A percentile compares a stretch with the other conserved stretches of the same genome.
phyloP scores from a whole-genome alignment of 1,139 yeast species.

The Geotrichum aggregatum region DNA sequence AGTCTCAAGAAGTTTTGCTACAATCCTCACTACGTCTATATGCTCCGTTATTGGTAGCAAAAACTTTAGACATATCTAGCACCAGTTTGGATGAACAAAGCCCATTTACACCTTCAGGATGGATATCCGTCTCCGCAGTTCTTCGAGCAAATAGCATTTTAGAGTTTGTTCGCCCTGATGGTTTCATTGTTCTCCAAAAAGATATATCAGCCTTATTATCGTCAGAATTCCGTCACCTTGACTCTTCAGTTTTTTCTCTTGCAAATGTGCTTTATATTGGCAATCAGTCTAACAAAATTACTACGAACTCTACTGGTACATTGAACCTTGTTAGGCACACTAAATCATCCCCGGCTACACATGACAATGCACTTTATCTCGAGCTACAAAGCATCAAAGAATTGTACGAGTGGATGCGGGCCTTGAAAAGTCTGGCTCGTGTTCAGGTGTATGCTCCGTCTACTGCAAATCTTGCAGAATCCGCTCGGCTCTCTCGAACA shows the following conservation, averaged over 20 bases:
- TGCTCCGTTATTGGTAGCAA: background rate
- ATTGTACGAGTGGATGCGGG: slow-evolving; percentile 65
- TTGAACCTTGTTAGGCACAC: background rate
- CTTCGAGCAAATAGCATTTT: slow-evolving; percentile 9
- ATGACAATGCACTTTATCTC: slow-evolving; percentile 7
- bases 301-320: background rate
- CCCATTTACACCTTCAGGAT: slow-evolving; percentile 10
- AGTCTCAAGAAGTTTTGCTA: background rate
- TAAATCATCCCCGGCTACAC: background rate
- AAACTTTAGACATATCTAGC: background rate
- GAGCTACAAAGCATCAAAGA: slow-evolving; percentile 5
- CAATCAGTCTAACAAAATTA: background rate
- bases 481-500: slow-evolving; percentile 54
- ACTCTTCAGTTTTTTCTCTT: slow-evolving; percentile 11
- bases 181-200: background rate
- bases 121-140: slow-evolving; percentile 11
- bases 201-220: slow-evolving; percentile 3
- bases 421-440: slow-evolving; percentile 62
- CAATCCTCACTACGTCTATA: background rate
- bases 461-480: slow-evolving; percentile 29
- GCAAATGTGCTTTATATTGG: slow-evolving; percentile 11
- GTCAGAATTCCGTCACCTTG: slow-evolving; percentile 7
- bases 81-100: background rate
- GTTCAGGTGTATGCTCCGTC: slow-evolving; percentile 50
- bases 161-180: slow-evolving; percentile 2